Conservation (phyloP, 345 rosid genomes). For the Hevea brasiliensis region DNA sequence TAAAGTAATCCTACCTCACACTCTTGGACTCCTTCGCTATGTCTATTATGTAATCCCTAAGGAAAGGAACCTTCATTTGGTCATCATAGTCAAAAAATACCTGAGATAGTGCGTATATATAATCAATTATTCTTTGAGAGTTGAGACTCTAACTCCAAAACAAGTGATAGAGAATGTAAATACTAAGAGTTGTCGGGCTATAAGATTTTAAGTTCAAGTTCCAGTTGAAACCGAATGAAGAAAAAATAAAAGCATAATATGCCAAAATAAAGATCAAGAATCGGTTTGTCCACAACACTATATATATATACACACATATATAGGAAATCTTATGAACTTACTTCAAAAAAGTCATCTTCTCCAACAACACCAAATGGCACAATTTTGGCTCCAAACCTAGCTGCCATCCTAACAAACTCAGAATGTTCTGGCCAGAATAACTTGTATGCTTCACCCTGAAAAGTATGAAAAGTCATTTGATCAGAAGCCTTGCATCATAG, state of each 20-base stretch:
- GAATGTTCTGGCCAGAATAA: conserved; percentile 75
- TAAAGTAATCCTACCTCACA: conserved; percentile 42
- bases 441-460: conserved; percentile 77
- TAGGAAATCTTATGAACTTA: conserved; percentile 27
- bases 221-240: neutral
- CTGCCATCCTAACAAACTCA: conserved; percentile 84
- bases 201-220: neutral
- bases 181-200: too few relatives aligned
- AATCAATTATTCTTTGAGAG: neutral
- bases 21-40: conserved; percentile 35
- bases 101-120: conserved; percentile 27
- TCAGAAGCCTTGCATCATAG: neutral
- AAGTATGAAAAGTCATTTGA: neutral
- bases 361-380: too few relatives aligned
- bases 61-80: conserved; percentile 59
- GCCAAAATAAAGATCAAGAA: too few relatives aligned
- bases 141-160: neutral
- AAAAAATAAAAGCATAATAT: neutral
- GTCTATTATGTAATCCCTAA: conserved; percentile 37
- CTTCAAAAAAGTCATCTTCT: too few relatives aligned
- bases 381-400: too few relatives aligned
- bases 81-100: conserved; percentile 63
- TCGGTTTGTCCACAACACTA: neutral
- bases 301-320: neutral
- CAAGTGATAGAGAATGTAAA: neutral